Evolutionary conservation across 1,139 yeast genomes (phyloP).

Genomic region (Pichia sp.): DNA sequence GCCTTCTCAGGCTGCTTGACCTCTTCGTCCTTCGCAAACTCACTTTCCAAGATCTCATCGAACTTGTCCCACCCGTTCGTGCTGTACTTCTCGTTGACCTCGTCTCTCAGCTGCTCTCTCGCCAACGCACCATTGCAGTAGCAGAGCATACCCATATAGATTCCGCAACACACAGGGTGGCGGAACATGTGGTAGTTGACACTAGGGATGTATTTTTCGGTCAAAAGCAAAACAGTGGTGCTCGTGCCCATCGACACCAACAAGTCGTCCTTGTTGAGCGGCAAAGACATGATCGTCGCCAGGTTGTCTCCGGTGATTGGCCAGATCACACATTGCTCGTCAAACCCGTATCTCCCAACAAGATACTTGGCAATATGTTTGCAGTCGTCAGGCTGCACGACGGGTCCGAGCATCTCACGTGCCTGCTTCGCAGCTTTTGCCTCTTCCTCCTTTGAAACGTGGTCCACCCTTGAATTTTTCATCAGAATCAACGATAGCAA

Average conservation of each 20-base stretch:
- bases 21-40: conserved; percentile 33
- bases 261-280: conserved; percentile 70
- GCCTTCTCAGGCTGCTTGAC: neutral
- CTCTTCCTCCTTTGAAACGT: conserved; percentile 20
- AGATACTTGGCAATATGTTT: conserved; percentile 58
- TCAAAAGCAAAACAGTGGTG: conserved; percentile 78
- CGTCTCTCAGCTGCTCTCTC: conserved; percentile 69
- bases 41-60: conserved; percentile 48
- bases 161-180: conserved; percentile 74
- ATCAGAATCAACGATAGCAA: conserved; percentile 53
- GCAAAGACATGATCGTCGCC: conserved; percentile 82
- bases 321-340: conserved; percentile 48
- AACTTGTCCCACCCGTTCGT: conserved; percentile 59
- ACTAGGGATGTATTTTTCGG: conserved; percentile 74
- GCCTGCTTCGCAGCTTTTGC: conserved; percentile 38
- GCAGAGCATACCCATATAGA: conserved; percentile 93
- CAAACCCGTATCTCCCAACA: conserved; percentile 59
- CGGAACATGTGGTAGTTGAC: conserved; percentile 79
- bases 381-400: conserved; percentile 38
- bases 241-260: conserved; percentile 84
- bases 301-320: conserved; percentile 86
- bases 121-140: conserved; percentile 91
- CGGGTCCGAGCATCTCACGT: conserved; percentile 46
- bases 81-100: conserved; percentile 46
- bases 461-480: conserved; percentile 37